Evolutionary conservation across 495 filamentous ascomycete species (phyloP).

Genomic region (Trichoderma parareesei): DNA sequence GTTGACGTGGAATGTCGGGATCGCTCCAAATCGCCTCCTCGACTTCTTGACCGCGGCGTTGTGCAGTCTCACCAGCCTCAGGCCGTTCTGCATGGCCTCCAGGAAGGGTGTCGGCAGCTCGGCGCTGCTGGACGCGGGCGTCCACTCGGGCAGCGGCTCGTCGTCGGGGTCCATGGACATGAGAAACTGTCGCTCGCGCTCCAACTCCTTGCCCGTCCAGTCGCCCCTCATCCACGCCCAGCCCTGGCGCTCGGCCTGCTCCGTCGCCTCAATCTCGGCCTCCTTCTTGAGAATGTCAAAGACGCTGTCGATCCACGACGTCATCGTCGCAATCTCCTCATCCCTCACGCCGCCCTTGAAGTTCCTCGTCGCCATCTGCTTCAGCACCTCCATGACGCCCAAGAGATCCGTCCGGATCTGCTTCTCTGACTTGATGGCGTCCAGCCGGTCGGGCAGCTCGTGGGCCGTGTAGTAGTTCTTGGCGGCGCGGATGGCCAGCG

Average conservation of each 20-base stretch:
- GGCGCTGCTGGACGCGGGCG: slow-evolving; percentile 40
- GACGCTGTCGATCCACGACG: slow-evolving; percentile 68
- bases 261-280: slow-evolving; percentile 62
- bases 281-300: slow-evolving; percentile 67
- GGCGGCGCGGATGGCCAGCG: slow-evolving; percentile 85
- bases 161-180: slow-evolving; percentile 44
- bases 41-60: slow-evolving; percentile 82
- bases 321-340: slow-evolving; percentile 64
- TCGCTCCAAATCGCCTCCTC: slow-evolving; percentile 80
- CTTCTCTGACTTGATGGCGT: slow-evolving; percentile 75
- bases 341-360: slow-evolving; percentile 75
- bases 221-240: slow-evolving; percentile 74
- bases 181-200: slow-evolving; percentile 81
- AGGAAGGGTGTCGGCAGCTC: slow-evolving; percentile 70
- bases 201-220: slow-evolving; percentile 68
- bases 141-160: slow-evolving; percentile 62
- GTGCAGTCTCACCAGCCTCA: slow-evolving; percentile 76
- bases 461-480: slow-evolving; percentile 92
- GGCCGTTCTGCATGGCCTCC: slow-evolving; percentile 62
- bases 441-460: slow-evolving; percentile 71
- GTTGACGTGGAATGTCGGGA: slow-evolving; percentile 79
- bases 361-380: slow-evolving; percentile 78
- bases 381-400: slow-evolving; percentile 78
- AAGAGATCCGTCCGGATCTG: slow-evolving; percentile 73
- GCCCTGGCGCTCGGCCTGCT: slow-evolving; percentile 58